phyloP scores from a whole-genome alignment of 345 rosid genomes.

The Bretschneidera sinensis region DNA sequence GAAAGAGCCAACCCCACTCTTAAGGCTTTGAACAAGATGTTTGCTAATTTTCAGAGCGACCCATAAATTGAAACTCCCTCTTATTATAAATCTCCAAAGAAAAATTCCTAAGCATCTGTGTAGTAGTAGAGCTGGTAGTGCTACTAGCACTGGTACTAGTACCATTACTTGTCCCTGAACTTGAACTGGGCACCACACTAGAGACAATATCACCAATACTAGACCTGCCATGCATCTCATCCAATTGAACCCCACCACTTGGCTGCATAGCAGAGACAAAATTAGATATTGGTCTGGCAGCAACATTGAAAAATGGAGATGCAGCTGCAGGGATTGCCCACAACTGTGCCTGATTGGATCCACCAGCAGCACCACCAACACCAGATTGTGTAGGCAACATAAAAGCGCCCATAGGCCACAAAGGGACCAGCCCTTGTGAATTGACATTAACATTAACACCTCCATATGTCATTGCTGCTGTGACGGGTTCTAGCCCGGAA shows the following conservation, averaged over 20 bases:
- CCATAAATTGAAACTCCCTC: conserved; percentile 65
- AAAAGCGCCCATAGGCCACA: conserved; percentile 62
- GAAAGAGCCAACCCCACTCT: neutral
- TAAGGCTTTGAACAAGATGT: conserved; percentile 28
- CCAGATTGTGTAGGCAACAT: no score
- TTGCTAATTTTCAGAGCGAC: conserved; percentile 38
- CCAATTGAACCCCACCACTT: conserved; percentile 15
- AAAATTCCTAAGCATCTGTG: conserved; percentile 67
- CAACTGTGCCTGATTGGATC: conserved; percentile 54
- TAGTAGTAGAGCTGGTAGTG: conserved; percentile 16
- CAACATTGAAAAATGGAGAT: conserved; percentile 38
- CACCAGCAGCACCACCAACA: conserved; percentile 67
- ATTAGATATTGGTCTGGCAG: conserved; percentile 51
- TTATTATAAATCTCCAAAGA: conserved; percentile 69
- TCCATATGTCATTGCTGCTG: no score
- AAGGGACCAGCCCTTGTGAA: conserved; percentile 40
- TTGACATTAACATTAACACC: conserved; percentile 8
- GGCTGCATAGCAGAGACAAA: conserved; percentile 57
- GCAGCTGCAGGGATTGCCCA: conserved; percentile 53
- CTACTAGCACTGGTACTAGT: conserved; percentile 14
- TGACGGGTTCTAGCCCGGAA: conserved; percentile 56
- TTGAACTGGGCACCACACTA: conserved; percentile 51
- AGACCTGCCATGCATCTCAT: conserved; percentile 13
- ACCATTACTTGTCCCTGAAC: conserved; percentile 18
- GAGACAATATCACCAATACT: conserved; percentile 22